Percentiles rank a stretch among this genome's conserved stretches.
These are phyloP conservation scores for Psilocybe cyanescens DNA, from an alignment of 768 basidiomycete genomes.

Conservation along the genomic window DNA sequence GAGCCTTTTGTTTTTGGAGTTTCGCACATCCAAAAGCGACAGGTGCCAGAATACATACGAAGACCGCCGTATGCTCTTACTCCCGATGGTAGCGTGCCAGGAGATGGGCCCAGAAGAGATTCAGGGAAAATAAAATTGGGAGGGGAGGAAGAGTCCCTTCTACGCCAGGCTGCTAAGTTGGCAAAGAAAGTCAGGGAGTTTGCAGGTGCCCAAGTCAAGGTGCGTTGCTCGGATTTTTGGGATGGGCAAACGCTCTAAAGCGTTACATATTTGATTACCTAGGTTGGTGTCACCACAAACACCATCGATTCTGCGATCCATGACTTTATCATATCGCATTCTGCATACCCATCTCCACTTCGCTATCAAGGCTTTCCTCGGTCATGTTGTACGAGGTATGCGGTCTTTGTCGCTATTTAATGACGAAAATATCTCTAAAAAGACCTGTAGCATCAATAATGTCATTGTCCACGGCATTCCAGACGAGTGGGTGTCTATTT, in stretches of 20 bases:
- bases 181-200: conserved; percentile 61
- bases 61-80: conserved; percentile 58
- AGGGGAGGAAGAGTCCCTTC: conserved; percentile 49
- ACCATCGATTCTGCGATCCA: conserved; percentile 76
- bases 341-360: conserved; percentile 88
- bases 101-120: conserved; percentile 11
- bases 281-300: conserved; percentile 79
- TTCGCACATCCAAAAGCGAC: conserved; percentile 57
- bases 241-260: neutral
- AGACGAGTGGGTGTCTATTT: conserved; percentile 63
- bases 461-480: conserved; percentile 89
- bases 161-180: conserved; percentile 58
- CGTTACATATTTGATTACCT: neutral
- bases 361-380: conserved; percentile 76
- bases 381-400: conserved; percentile 73
- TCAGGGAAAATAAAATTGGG: conserved; percentile 50
- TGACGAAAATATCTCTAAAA: conserved; percentile 37
- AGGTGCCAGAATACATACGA: conserved; percentile 58
- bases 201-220: conserved; percentile 56
- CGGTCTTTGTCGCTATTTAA: conserved; percentile 24
- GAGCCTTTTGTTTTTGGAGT: conserved; percentile 71
- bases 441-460: conserved; percentile 80
- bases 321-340: conserved; percentile 63
- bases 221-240: conserved; percentile 27
- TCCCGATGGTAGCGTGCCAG: conserved; percentile 11